A percentile compares a stretch with the other conserved stretches of the same genome.
Evolutionary conservation across 2,329 filamentous ascomycete genomes (phyloP).

Genomic region (Coleophoma eucalyptorum): DNA sequence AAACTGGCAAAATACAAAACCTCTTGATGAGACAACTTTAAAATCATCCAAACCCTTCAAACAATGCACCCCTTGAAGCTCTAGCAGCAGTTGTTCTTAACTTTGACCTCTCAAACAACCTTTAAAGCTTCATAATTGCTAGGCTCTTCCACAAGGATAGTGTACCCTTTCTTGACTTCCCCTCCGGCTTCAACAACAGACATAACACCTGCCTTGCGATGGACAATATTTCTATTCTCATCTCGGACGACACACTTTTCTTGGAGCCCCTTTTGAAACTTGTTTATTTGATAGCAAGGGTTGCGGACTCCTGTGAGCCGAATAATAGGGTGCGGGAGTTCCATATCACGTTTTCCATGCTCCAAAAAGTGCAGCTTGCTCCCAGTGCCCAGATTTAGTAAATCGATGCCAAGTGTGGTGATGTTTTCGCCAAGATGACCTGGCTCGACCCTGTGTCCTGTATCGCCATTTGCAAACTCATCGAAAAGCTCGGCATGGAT

Average conservation of each 20-base stretch:
- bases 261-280: conserved; percentile 5
- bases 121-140: background rate
- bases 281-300: conserved; percentile 8
- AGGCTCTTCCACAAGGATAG: background rate
- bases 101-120: background rate
- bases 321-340: background rate
- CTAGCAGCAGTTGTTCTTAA: too few species aligned
- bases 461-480: background rate
- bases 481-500: conserved; percentile 1
- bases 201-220: conserved; percentile 33
- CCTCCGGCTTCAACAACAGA: conserved; percentile 8
- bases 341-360: background rate
- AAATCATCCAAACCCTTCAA: too few species aligned
- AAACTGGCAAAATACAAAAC: too few species aligned
- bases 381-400: conserved; percentile 3
- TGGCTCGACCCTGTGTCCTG: background rate
- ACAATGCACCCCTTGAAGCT: too few species aligned
- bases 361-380: conserved; percentile 8
- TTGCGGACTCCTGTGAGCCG: conserved; percentile 8
- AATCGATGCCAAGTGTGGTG: conserved; percentile 9
- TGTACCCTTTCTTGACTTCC: conserved; percentile 4
- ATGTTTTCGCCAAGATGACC: conserved; percentile 14
- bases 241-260: background rate
- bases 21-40: too few species aligned
- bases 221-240: conserved; percentile 23